phyloP scores from a whole-genome alignment of 495 filamentous ascomycete genomes.

The Daldinia vernicosa region DNA sequence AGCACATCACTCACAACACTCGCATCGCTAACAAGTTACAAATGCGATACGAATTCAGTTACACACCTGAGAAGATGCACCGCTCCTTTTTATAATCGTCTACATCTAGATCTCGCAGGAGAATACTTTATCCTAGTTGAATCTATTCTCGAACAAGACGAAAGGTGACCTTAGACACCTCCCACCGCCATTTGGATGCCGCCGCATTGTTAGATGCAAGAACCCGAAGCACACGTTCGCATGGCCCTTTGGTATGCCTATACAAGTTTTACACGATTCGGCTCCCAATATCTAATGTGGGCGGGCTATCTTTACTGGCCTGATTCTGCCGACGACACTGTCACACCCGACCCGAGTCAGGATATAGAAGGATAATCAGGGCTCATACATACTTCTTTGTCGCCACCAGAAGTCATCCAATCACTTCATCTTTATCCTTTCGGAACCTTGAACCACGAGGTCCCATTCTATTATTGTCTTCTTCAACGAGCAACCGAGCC shows the following conservation, averaged over 20 bases:
- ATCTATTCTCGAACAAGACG: slow-evolving; percentile 25
- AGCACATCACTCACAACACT: slow-evolving; percentile 40
- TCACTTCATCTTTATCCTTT: slow-evolving; percentile 13
- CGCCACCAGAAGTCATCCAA: not conserved
- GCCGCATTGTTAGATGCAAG: slow-evolving; percentile 30
- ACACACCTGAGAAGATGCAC: not conserved
- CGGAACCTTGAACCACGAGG: not conserved
- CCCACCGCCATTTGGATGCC: slow-evolving; percentile 19
- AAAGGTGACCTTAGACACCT: slow-evolving; percentile 18
- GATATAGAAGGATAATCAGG: not conserved
- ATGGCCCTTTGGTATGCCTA: slow-evolving; percentile 11
- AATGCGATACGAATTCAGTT: not conserved
- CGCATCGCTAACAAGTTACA: slow-evolving; percentile 23
- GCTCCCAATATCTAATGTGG: not conserved
- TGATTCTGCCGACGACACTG: not conserved
- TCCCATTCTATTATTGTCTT: not conserved
- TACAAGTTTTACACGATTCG: slow-evolving; percentile 23
- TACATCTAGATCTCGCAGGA: not conserved
- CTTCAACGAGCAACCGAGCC: not conserved
- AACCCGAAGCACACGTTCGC: slow-evolving; percentile 7
- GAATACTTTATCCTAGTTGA: slow-evolving; percentile 12
- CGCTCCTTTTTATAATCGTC: slow-evolving; percentile 15
- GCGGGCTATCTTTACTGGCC: not conserved
- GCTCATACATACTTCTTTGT: slow-evolving; percentile 3
- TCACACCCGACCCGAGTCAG: slow-evolving; percentile 4